Conservation (phyloP, 208 protist species). For the Crithidia sp. region DNA sequence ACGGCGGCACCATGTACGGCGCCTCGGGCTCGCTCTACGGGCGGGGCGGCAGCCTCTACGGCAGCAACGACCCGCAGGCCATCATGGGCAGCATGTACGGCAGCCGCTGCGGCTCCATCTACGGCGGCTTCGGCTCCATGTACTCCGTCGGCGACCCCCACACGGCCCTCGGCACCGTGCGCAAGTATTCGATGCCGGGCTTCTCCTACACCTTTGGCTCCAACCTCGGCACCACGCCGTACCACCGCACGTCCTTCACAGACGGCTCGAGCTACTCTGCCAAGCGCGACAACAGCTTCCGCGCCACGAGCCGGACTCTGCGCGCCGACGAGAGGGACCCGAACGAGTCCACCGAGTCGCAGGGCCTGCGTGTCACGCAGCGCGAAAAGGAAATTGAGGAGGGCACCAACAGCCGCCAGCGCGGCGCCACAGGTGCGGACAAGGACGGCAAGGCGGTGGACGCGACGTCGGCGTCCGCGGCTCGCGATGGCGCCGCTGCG, state of each 20-base stretch:
- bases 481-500: neutral
- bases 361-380: constrained; percentile 9
- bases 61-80: constrained; percentile 25
- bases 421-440: constrained; percentile 17
- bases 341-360: neutral
- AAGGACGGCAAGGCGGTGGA: constrained; percentile 16
- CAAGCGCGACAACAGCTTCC: constrained; percentile 26
- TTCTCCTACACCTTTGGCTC: constrained; percentile 56
- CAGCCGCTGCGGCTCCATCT: constrained; percentile 29
- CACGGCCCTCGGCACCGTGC: constrained; percentile 46
- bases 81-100: constrained; percentile 57
- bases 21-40: constrained; percentile 47
- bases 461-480: neutral
- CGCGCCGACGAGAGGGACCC: neutral
- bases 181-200: constrained; percentile 38
- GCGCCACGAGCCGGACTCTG: constrained; percentile 21
- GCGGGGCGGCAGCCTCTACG: constrained; percentile 54
- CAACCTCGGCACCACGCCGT: constrained; percentile 17
- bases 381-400: constrained; percentile 11
- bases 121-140: constrained; percentile 43
- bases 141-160: constrained; percentile 40
- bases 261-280: constrained; percentile 5
- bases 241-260: constrained; percentile 22
- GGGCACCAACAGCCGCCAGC: neutral
- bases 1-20: constrained; percentile 45